Evolutionary conservation across 176 grass and related monocot genomes (phyloP).

Genomic region (Thalia dealbata): DNA sequence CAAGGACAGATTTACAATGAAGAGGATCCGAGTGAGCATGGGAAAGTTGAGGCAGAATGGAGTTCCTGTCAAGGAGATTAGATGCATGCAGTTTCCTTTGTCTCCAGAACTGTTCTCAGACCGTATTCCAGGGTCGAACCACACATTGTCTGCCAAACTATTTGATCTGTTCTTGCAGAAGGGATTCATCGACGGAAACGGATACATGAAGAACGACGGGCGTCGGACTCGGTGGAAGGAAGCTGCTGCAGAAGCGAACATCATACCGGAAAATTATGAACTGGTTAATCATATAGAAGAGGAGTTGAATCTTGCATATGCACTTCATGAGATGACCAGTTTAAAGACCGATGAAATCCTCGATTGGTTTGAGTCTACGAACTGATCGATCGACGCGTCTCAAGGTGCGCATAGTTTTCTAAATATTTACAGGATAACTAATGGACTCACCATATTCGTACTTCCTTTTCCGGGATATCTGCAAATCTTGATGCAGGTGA

Average conservation of each 20-base stretch:
- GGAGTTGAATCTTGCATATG: constrained; percentile 87
- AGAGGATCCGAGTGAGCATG: constrained; percentile 29
- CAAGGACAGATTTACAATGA: constrained; percentile 38
- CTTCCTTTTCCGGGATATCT: too few species aligned
- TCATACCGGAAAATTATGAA: constrained; percentile 46
- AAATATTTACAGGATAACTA: too few species aligned
- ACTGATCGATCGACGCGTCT: constrained; percentile 4
- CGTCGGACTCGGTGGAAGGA: constrained; percentile 51
- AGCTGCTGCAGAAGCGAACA: constrained; percentile 41
- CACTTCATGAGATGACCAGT: constrained; percentile 74
- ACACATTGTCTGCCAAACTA: constrained; percentile 30
- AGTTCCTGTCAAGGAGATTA: constrained; percentile 51
- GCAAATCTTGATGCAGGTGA: too few species aligned
- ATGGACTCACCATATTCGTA: too few species aligned
- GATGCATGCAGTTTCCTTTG: constrained; percentile 46
- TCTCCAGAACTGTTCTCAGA: constrained; percentile 30
- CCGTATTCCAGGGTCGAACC: constrained; percentile 45
- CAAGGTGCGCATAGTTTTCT: background rate
- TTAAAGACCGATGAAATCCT: constrained; percentile 60
- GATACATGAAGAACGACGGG: constrained; percentile 59
- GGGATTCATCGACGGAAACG: constrained; percentile 62
- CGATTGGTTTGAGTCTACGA: constrained; percentile 67
- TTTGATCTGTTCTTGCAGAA: constrained; percentile 46
- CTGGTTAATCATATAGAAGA: constrained; percentile 69
- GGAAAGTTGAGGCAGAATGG: constrained; percentile 32